Base-by-base conservation (phyloP, 2,329 filamentous ascomycete genomes). In the Neonectria coccinea region DNA sequence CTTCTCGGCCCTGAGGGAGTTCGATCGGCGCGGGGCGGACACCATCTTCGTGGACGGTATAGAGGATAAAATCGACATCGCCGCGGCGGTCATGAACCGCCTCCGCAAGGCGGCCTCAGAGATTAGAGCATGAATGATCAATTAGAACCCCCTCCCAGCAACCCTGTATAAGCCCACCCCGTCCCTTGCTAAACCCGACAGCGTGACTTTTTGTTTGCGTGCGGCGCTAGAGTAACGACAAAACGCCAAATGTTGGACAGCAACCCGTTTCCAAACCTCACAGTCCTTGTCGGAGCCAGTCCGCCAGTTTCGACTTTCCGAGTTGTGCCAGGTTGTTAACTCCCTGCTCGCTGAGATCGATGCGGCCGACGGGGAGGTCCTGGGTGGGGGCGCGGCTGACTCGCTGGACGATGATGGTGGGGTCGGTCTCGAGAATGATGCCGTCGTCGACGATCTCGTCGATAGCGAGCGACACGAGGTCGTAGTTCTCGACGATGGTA, bases 401-500 rank as follows among this genome's bases (percentile, higher is more conserved):
- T 72, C 96, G 86, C 78, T 94, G 94, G 53, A 95, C 91, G 70
- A 99, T 92, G 75, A 97, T 92, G 68, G 96, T 95, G 1, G 96
- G 94, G 79, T 99, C 96, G 1, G 95, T 98, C 83, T 99, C 96
- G 66, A 99, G 89, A 73, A 99, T 95, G 77, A 98, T 97, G 65
- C 96, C 96, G 76, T 97, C 94, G 80, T 97, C 94, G 58, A 97
- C 89, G 67, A 97, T 95, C 81, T 99, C 96, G 80, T 99, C 96
- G 69, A 99, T 92, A 48, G 94, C 93, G 58, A 99, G 88, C 14
- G 94, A 92, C 67, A 97, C 92, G 22, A 98, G 88, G 80, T 98
- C 96, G 85, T 98, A 99, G 87, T 98, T 98, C 82, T 99, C 96
- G 76, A 98, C 91, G 71, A 98, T 94, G 62, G 96, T 98, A 71